phyloP scores from a whole-genome alignment of 2,329 filamentous ascomycete genomes.

The Zymoseptoria passerinii region DNA sequence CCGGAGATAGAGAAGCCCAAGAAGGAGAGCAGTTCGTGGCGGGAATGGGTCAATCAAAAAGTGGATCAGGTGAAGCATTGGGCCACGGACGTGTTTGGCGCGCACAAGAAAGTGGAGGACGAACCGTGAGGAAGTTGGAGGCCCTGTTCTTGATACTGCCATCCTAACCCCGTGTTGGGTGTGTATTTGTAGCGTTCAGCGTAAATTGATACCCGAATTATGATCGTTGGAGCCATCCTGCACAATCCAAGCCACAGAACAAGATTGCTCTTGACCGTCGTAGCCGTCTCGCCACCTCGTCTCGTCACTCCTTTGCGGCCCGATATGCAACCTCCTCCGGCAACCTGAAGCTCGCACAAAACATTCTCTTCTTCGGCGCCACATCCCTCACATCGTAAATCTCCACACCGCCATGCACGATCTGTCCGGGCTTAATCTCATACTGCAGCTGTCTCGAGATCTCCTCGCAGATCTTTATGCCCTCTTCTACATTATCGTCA shows the following conservation, averaged over 20 bases:
- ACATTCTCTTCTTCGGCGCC: conserved; percentile 91
- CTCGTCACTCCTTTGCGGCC: neutral
- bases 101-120: conserved; percentile 3
- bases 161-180: neutral
- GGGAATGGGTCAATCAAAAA: conserved; percentile 27
- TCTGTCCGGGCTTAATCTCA: conserved; percentile 47
- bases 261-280: neutral
- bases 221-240: neutral
- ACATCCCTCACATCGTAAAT: conserved; percentile 71
- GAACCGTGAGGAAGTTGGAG: neutral
- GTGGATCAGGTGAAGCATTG: conserved; percentile 27
- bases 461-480: conserved; percentile 54
- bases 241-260: neutral
- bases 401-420: conserved; percentile 45
- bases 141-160: neutral
- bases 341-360: conserved; percentile 84
- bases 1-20: conserved; percentile 14
- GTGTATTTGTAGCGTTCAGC: neutral
- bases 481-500: conserved; percentile 59
- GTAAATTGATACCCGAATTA: neutral
- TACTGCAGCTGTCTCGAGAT: conserved; percentile 55
- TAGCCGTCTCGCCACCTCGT: neutral
- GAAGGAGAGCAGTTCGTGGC: conserved; percentile 19
- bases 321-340: conserved; percentile 64
- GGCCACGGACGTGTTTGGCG: conserved; percentile 21